Evolutionary conservation across 169 alveolate species (phyloP).

Genomic region (Hammondia hammondi): DNA sequence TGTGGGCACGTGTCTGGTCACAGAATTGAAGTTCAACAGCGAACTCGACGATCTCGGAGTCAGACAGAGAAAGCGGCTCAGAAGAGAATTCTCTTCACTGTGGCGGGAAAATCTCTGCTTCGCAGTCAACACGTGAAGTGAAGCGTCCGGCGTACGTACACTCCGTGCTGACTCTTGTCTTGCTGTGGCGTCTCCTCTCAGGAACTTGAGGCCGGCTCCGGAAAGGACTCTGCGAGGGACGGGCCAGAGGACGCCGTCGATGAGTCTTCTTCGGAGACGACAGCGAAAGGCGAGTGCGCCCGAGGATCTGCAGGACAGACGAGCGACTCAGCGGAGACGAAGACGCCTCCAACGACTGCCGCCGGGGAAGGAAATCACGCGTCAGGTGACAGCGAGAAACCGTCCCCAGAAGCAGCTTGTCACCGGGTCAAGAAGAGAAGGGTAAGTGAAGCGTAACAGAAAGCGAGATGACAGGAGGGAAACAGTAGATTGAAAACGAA

Average conservation of each 20-base stretch:
- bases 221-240: not conserved
- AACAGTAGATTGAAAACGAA: no score
- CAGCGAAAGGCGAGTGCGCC: not conserved
- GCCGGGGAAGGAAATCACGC: not conserved
- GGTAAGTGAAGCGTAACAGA: not conserved
- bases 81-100: no score
- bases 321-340: not conserved
- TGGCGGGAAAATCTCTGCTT: no score
- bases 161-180: no score
- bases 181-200: no score
- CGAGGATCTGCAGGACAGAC: not conserved
- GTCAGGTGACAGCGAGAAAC: not conserved
- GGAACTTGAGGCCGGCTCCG: not conserved
- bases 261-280: not conserved
- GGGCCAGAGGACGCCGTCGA: not conserved
- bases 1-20: no score
- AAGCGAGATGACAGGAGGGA: not conserved
- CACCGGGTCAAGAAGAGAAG: constrained; percentile 34
- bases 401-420: not conserved
- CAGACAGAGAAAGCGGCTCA: no score
- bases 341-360: not conserved
- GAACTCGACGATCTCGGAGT: no score
- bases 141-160: no score
- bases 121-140: no score
- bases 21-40: no score